Evolutionary conservation across 768 basidiomycete species (phyloP), one percentile per base, ranked within the genome.

Genomic region (Punctularia strigosozonata): DNA sequence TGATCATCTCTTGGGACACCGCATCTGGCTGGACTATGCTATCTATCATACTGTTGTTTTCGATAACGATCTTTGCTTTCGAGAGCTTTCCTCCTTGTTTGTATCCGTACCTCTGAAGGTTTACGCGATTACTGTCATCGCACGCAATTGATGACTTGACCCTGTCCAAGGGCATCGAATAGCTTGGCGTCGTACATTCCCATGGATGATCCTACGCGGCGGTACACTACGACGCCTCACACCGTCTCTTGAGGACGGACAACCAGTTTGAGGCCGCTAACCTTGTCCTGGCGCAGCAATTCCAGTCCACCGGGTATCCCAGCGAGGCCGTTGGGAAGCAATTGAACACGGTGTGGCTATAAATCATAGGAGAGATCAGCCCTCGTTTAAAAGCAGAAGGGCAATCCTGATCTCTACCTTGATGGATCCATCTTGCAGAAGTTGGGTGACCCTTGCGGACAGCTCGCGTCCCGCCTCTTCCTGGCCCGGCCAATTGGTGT

Each of bases 261-360:
- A 37, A 71, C 57, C 25, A 73, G 47, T 47, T 71, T 72, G 19
- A 59, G 48, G 3, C 65, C 66, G 33, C 66, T 68, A n/a, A 71
- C 60, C 43, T 62, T 50, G 23, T 60, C 58, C 3, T 55, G 52
- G 42, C 61, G 52, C 48, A 74, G 46, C 32, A 62, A 55, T 48
- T 60, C 54, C 35, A 75, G 47, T 7, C 64, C 73, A 13, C 50
- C 51, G 23, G 50, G 47, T 30, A 73, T 63, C 15, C 25, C 26
- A 3, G 24, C 23, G 3, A 39, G 26, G 4, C 38, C 38, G 4
- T 31, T 31, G 8, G 24, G 12, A 3, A 39, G 4, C 5, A 39
- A 23, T 20, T 36, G 10, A 8, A 39, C 38, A 14, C n/a, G n/a
- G 21, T 39, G 34, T 6, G 38, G 38, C 38, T 39, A 26, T 20